Evolutionary conservation across 192 early-diverging fungal genomes (phyloP).

Genomic region (Podila epigama): DNA sequence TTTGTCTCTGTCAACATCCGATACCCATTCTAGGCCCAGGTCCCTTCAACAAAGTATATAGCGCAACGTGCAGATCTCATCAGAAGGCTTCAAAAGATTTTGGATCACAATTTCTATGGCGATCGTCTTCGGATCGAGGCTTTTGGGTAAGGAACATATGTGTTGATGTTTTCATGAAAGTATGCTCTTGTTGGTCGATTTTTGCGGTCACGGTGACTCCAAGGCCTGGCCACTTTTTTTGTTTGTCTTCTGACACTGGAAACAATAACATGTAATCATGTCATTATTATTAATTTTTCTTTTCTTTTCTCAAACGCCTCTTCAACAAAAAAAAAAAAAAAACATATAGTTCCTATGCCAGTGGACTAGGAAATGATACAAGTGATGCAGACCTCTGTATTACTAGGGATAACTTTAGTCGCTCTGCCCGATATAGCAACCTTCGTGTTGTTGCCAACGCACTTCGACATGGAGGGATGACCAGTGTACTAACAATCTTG

Average conservation of each 20-base stretch:
- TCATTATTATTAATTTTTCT: not conserved
- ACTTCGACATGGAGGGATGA: constrained; percentile 43
- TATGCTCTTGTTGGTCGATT: not conserved
- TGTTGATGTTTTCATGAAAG: not conserved
- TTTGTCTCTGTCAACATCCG: not conserved
- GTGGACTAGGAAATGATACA: constrained; percentile 33
- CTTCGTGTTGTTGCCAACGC: constrained; percentile 14
- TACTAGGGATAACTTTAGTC: constrained; percentile 11
- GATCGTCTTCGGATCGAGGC: constrained; percentile 10
- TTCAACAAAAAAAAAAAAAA: no score
- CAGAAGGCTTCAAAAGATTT: constrained; percentile 8
- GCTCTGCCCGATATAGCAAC: constrained; percentile 12
- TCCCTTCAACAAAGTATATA: constrained; percentile 7
- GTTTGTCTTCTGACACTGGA: no score
- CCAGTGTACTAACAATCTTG: constrained; percentile 20
- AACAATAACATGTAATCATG: no score
- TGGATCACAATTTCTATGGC: constrained; percentile 11
- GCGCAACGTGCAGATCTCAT: constrained; percentile 9
- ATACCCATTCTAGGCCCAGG: constrained; percentile 1
- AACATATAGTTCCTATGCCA: constrained; percentile 32
- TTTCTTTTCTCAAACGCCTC: not conserved
- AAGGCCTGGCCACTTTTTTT: no score
- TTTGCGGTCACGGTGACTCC: not conserved
- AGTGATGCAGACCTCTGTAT: constrained; percentile 46
- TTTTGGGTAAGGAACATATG: constrained; percentile 19